Percentiles rank a stretch among this genome's conserved stretches.
These are phyloP conservation scores for Pulveroboletus sp. DNA, from an alignment of 768 basidiomycete species.

Conservation along the genomic window DNA sequence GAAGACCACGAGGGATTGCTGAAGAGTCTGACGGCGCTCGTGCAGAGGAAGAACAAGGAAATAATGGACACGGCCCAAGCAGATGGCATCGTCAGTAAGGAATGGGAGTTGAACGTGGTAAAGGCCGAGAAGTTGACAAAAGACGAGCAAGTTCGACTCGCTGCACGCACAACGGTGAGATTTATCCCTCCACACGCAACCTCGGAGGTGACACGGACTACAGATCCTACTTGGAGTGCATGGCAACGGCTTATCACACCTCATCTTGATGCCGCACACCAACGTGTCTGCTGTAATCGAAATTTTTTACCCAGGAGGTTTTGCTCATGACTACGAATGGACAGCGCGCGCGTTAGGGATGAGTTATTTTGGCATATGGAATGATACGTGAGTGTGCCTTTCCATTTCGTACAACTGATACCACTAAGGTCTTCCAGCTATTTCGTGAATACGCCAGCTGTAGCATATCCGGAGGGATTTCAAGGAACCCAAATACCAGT, in stretches of 20 bases:
- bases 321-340: conserved; percentile 87
- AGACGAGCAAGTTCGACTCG: conserved; percentile 69
- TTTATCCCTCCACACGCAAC: conserved; percentile 1
- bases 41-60: conserved; percentile 33
- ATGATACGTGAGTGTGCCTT: conserved; percentile 60
- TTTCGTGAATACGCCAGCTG: conserved; percentile 38
- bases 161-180: conserved; percentile 68
- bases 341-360: conserved; percentile 70
- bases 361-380: conserved; percentile 75
- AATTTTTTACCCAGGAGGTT: conserved; percentile 76
- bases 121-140: conserved; percentile 63
- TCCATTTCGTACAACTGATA: background rate
- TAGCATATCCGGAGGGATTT: conserved; percentile 81
- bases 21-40: conserved; percentile 47
- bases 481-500: conserved; percentile 77
- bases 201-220: conserved; percentile 1
- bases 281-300: conserved; percentile 79
- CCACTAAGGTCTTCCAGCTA: conserved; percentile 14
- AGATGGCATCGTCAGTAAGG: conserved; percentile 11
- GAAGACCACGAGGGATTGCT: conserved; percentile 58
- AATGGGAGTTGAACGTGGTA: conserved; percentile 61
- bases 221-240: conserved; percentile 71
- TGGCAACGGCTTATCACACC: conserved; percentile 79
- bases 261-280: conserved; percentile 80
- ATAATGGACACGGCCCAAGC: conserved; percentile 1